These are phyloP conservation scores for Somion occarium DNA, from an alignment of 1,284 basidiomycete genomes.

Conservation along the genomic window DNA sequence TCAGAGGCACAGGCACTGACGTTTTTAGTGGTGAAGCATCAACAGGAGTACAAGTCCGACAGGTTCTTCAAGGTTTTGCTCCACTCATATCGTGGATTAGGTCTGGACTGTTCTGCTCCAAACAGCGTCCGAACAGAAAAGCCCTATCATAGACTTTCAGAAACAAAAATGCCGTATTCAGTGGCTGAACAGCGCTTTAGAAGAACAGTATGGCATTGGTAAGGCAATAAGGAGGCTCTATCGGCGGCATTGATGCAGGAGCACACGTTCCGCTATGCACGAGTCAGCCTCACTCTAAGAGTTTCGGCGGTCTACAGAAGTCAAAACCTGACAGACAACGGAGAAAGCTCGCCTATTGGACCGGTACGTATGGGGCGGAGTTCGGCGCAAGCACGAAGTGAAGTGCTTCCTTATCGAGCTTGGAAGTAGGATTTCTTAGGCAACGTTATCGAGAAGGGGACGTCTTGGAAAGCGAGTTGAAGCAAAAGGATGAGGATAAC, in stretches of 20 bases:
- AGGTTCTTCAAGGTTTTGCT: background rate
- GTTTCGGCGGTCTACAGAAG: background rate
- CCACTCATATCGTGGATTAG: too few relatives aligned
- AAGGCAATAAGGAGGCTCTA: too few relatives aligned
- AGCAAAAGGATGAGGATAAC: too few relatives aligned
- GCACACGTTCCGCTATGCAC: background rate
- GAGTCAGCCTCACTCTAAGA: background rate
- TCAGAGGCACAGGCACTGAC: background rate
- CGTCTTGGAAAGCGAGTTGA: background rate
- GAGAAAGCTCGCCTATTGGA: slow-evolving; percentile 1
- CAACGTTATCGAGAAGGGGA: background rate
- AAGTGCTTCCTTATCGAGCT: background rate
- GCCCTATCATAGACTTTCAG: too few relatives aligned
- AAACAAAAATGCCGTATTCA: too few relatives aligned
- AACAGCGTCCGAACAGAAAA: too few relatives aligned
- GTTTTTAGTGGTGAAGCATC: too few relatives aligned
- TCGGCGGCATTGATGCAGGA: too few relatives aligned
- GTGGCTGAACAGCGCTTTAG: too few relatives aligned
- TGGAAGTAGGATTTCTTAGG: background rate
- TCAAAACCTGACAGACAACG: background rate
- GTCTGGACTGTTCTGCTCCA: too few relatives aligned
- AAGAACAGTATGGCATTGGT: too few relatives aligned
- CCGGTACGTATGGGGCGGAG: background rate
- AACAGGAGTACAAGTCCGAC: background rate
- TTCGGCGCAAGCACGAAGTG: background rate